Evolutionary conservation across 345 rosid genomes (phyloP).

Genomic region (Camelina hispida): DNA sequence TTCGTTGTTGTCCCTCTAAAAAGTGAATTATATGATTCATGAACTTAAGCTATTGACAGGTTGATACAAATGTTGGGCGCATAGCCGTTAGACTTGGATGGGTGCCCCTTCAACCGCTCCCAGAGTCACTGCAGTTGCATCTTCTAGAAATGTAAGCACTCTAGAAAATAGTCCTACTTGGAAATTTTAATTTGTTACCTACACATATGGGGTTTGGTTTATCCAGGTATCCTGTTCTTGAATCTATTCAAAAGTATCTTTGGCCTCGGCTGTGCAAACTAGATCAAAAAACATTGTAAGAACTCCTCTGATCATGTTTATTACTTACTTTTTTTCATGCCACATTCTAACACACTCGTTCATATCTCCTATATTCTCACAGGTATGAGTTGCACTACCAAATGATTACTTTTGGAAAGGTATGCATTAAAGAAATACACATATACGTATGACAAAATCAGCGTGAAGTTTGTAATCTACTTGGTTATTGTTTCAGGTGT

Average conservation of each 20-base stretch:
- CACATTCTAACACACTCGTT: not conserved
- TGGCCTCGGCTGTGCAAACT: constrained; percentile 99
- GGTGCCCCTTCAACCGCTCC: constrained; percentile 98
- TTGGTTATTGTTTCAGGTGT: constrained; percentile 66
- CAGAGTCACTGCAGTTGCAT: constrained; percentile 97
- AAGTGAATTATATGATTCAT: constrained; percentile 28
- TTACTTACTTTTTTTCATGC: not conserved
- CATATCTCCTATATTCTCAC: constrained; percentile 41
- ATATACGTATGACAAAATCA: not conserved
- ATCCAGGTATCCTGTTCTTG: constrained; percentile 85
- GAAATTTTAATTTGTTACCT: not conserved
- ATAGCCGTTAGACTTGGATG: constrained; percentile 98
- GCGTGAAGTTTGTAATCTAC: constrained; percentile 23
- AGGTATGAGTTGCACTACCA: constrained; percentile 99
- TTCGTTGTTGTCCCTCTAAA: constrained; percentile 1
- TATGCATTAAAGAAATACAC: constrained; percentile 25
- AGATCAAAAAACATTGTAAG: constrained; percentile 88
- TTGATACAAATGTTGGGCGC: constrained; percentile 98
- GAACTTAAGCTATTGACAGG: constrained; percentile 54
- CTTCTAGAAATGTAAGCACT: constrained; percentile 79
- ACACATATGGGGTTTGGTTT: constrained; percentile 21
- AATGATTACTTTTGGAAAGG: constrained; percentile 99
- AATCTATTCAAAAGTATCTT: constrained; percentile 89
- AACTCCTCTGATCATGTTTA: constrained; percentile 16
- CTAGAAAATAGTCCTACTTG: constrained; percentile 11